These are phyloP conservation scores for Triadica sebifera DNA, from an alignment of 345 rosid genomes.

Conservation along the genomic window DNA sequence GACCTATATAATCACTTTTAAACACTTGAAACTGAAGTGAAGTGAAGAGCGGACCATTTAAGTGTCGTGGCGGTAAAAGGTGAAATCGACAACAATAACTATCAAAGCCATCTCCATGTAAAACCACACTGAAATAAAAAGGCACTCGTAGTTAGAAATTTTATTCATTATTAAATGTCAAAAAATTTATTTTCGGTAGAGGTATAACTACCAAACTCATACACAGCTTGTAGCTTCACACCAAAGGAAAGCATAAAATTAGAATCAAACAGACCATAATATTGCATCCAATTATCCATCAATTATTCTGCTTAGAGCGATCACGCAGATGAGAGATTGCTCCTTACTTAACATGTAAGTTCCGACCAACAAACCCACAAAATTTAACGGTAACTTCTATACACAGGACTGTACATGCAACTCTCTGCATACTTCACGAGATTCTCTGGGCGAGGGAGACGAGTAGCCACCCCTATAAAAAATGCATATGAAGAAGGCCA, in stretches of 20 bases:
- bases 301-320: constrained; percentile 3
- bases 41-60: too few species aligned
- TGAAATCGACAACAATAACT: too few species aligned
- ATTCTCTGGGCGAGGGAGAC: constrained; percentile 77
- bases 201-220: background rate
- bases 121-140: too few species aligned
- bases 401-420: constrained; percentile 92
- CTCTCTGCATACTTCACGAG: constrained; percentile 80
- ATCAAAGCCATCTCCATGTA: too few species aligned
- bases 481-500: too few species aligned
- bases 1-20: too few species aligned
- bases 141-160: too few species aligned
- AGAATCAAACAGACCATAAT: background rate
- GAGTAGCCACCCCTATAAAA: constrained; percentile 75
- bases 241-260: background rate
- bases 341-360: background rate
- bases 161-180: too few species aligned
- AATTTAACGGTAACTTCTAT: constrained; percentile 68
- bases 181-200: background rate
- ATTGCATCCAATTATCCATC: too few species aligned
- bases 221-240: background rate
- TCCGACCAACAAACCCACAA: background rate
- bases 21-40: too few species aligned
- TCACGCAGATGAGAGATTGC: background rate
- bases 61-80: too few species aligned